A percentile compares a stretch with the other conserved stretches of the same genome.
phyloP scores from a whole-genome alignment of 441 rosid genomes.

The Pelargonium citronellum region DNA sequence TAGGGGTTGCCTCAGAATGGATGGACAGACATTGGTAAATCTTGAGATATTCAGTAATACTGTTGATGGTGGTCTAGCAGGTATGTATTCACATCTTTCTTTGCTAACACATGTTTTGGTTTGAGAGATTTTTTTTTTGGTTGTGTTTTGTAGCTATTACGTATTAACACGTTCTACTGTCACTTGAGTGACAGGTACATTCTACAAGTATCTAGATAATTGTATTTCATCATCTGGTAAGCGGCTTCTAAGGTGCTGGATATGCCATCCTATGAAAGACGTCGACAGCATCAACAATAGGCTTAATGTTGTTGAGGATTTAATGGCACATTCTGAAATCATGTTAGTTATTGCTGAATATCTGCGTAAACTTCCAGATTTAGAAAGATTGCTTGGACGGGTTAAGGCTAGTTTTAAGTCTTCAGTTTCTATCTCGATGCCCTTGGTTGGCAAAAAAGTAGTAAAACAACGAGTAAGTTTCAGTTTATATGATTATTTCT shows the following conservation, averaged over 20 bases:
- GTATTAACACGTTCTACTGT: conserved; percentile 7
- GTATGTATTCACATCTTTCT: conserved; percentile 35
- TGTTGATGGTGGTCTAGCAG: conserved; percentile 73
- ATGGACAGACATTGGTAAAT: conserved; percentile 90
- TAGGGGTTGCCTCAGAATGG: conserved; percentile 78
- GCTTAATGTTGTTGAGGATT: conserved; percentile 64
- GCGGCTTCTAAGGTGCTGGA: conserved; percentile 83
- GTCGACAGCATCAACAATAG: conserved; percentile 63
- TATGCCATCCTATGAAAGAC: conserved; percentile 89
- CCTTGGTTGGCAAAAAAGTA: conserved; percentile 66
- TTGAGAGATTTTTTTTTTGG: conserved; percentile 4
- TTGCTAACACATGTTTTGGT: conserved; percentile 12
- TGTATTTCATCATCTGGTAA: conserved; percentile 79
- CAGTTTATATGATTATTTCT: background rate
- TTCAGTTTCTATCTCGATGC: conserved; percentile 52
- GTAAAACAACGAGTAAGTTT: conserved; percentile 63
- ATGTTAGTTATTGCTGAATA: conserved; percentile 46
- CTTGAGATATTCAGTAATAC: conserved; percentile 83
- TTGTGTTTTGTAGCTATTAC: conserved; percentile 1
- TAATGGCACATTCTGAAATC: conserved; percentile 47
- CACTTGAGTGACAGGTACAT: conserved; percentile 59
- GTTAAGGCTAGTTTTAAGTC: conserved; percentile 63
- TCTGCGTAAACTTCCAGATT: conserved; percentile 75
- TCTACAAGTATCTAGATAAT: conserved; percentile 74
- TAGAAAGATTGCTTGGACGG: conserved; percentile 83